phyloP scores from a whole-genome alignment of 169 alveolate genomes.

The Plasmodium adleri region DNA sequence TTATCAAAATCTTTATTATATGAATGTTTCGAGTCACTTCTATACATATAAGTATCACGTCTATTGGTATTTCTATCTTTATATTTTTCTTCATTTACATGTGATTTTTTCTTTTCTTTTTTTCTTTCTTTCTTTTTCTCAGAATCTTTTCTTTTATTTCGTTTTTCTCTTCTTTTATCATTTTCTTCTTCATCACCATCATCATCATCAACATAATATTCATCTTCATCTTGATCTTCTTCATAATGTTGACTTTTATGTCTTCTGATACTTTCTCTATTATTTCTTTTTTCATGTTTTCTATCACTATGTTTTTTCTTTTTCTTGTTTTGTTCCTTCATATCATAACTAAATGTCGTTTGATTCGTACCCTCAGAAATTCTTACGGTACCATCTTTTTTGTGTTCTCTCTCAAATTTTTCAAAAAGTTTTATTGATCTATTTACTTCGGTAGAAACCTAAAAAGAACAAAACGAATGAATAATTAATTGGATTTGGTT shows the following conservation, averaged over 20 bases:
- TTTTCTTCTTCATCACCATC: conserved; percentile 6
- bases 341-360: not conserved
- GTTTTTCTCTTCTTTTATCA: conserved; percentile 8
- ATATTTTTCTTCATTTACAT: conserved; percentile 28
- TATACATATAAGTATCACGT: conserved; percentile 21
- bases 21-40: conserved; percentile 21
- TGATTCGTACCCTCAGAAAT: not conserved
- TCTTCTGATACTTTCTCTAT: conserved; percentile 8
- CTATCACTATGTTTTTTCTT: conserved; percentile 16
- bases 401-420: conserved; percentile 23
- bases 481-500: not conserved
- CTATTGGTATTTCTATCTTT: conserved; percentile 11
- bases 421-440: conserved; percentile 34
- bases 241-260: conserved; percentile 32
- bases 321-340: not conserved
- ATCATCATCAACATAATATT: conserved; percentile 13
- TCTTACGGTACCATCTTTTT: conserved; percentile 9
- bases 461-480: not conserved
- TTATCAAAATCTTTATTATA: conserved; percentile 23
- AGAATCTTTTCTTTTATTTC: conserved; percentile 38
- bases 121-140: conserved; percentile 40
- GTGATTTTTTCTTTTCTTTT: conserved; percentile 7
- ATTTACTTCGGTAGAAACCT: conserved; percentile 63
- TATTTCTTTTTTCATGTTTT: conserved; percentile 15
- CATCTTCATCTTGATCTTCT: conserved; percentile 26